phyloP scores from a whole-genome alignment of 257 asterid species.

The Coffea eugenioides region DNA sequence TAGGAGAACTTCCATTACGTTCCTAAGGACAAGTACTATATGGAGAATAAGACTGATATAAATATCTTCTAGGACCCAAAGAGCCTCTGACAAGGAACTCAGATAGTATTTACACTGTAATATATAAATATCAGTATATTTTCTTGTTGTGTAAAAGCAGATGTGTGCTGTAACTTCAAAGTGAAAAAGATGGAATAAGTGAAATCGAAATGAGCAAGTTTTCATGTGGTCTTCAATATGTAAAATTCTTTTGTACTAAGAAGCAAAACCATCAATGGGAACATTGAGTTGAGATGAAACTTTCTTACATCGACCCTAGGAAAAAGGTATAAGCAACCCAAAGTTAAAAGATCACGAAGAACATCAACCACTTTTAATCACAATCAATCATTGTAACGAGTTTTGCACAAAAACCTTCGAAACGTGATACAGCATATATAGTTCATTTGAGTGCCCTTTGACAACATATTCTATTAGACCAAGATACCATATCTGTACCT shows the following conservation, averaged over 20 bases:
- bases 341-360: background rate
- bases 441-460: background rate
- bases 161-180: background rate
- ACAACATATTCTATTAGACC: background rate
- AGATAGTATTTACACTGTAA: too few relatives aligned
- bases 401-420: background rate
- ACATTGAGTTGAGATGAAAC: background rate
- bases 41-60: background rate
- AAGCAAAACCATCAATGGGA: background rate
- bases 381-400: background rate
- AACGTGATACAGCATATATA: background rate
- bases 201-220: background rate
- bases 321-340: background rate
- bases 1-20: background rate
- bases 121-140: background rate
- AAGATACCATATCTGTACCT: conserved; percentile 38
- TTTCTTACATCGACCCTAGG: background rate
- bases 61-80: background rate
- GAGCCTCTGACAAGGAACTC: background rate
- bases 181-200: background rate
- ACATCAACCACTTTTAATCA: background rate
- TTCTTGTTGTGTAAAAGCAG: background rate
- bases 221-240: background rate
- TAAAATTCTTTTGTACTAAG: background rate
- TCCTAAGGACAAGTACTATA: background rate